phyloP scores from a whole-genome alignment of 306 rosid genomes.

The Rubus parviflorus region DNA sequence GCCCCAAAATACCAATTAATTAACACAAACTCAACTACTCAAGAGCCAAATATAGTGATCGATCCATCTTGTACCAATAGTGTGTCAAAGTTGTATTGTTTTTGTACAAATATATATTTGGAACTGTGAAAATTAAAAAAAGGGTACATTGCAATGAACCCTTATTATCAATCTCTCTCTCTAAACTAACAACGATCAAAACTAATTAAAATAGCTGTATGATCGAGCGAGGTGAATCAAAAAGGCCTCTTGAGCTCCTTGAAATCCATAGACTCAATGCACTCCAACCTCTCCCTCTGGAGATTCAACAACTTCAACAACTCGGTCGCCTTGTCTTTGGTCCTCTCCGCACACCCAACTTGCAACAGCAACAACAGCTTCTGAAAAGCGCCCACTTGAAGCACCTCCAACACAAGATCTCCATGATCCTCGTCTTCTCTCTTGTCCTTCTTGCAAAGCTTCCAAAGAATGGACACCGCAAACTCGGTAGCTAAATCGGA shows the following conservation, averaged over 20 bases:
- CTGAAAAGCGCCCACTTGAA: slow-evolving; percentile 50
- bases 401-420: slow-evolving; percentile 31
- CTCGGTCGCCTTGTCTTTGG: slow-evolving; percentile 41
- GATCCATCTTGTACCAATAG: not conserved
- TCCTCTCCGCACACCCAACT: slow-evolving; percentile 45
- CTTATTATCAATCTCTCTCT: not conserved
- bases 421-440: slow-evolving; percentile 19
- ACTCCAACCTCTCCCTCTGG: slow-evolving; percentile 41
- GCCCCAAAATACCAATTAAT: not conserved
- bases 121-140: not conserved
- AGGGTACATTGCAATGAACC: not conserved
- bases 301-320: slow-evolving; percentile 38
- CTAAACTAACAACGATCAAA: not conserved
- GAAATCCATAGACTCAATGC: slow-evolving; percentile 48
- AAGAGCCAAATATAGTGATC: not conserved
- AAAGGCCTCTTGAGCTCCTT: slow-evolving; percentile 48
- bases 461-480: slow-evolving; percentile 43
- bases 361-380: slow-evolving; percentile 49
- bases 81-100: not conserved
- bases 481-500: slow-evolving; percentile 40
- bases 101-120: not conserved
- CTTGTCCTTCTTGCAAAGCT: slow-evolving; percentile 29
- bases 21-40: not conserved
- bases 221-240: slow-evolving; percentile 12
- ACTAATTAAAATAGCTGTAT: not conserved